Conservation (phyloP, 345 rosid genomes). For the Physaria fendleri region DNA sequence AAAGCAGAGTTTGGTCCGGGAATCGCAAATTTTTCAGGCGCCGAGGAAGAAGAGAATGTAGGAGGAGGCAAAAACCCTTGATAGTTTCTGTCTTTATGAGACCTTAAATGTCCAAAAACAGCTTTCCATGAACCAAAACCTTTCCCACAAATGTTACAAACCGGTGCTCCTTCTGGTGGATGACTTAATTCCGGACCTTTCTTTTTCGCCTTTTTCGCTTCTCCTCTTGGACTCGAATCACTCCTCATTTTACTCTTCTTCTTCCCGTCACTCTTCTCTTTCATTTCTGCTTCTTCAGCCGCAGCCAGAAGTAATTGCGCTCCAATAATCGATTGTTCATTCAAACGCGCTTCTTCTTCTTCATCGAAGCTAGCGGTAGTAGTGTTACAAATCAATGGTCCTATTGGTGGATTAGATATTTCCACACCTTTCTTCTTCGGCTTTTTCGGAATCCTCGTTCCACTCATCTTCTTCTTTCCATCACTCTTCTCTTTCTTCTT, state of each 20-base stretch:
- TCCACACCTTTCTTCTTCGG: too few relatives aligned
- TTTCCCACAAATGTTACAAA: neutral
- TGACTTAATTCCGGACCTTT: neutral
- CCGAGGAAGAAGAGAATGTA: too few relatives aligned
- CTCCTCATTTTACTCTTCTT: neutral
- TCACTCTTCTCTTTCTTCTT: too few relatives aligned
- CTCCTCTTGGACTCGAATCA: neutral
- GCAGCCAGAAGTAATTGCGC: conserved; percentile 5
- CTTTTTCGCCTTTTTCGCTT: neutral
- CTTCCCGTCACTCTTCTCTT: neutral
- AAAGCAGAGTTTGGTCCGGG: too few relatives aligned
- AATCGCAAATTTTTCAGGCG: too few relatives aligned
- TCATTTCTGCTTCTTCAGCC: conserved; percentile 12
- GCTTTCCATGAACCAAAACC: neutral
- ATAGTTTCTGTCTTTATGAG: neutral
- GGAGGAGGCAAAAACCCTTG: neutral
- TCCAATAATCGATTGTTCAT: conserved; percentile 14
- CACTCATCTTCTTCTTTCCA: too few relatives aligned
- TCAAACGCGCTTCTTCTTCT: neutral
- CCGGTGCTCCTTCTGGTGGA: neutral
- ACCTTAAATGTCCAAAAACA: neutral
- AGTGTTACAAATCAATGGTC: too few relatives aligned
- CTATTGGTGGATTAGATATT: too few relatives aligned
- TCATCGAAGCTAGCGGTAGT: too few relatives aligned
- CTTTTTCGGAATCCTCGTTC: too few relatives aligned